Base-by-base conservation (phyloP, 495 filamentous ascomycete genomes). In the Aspergillus ellipticus region DNA sequence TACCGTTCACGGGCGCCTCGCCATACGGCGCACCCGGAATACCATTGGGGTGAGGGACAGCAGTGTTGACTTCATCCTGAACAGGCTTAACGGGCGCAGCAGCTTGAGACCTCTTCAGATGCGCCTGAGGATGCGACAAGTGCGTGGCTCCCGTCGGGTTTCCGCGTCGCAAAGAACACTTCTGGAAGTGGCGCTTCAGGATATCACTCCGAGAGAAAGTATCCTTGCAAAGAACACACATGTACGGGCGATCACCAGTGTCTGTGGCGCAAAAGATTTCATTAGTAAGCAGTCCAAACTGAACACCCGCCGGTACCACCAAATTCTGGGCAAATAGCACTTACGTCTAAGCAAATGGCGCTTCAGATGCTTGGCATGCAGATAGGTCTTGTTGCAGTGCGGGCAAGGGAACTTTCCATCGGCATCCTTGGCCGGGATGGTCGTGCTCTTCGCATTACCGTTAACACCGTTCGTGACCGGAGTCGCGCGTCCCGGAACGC, bases 181-280 rank as follows among this genome's bases (percentile, higher is more conserved):
- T 98, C 68, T 96, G 90, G 71, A 98, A 98, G 72, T 98, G 94
- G 55, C 94, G 88, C 77, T 98, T 98, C 68, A 98, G 76, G 60
- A 98, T 98, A 70, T 98, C 94, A 77, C 90, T 96, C 67, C 94
- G 86, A 22, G 92, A 96, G 75, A 98, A 98, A n/a, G 90, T 97
- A 72, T 98, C 94, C 69, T 92, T 88, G 77, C 94, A 98, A 42
- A 98, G 81, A 57, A 91, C 87, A 75, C 94, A 98, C 83, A 90
- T 90, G 76, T 98, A 98, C 24, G 94, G 94, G 50, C 94, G 88
- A 68, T 96, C 92, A 62, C 94, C 94, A 56, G 94, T 96, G 74
- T 98, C 92, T 96, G 60, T 24, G 33, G 11, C 31, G 41, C 13
- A 52, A 55, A 46, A 37, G 41, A 53, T 20, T 20, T 41, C 33